Evolutionary conservation across 176 grass and related monocot species (phyloP).

Genomic region (Triticum urartu): DNA sequence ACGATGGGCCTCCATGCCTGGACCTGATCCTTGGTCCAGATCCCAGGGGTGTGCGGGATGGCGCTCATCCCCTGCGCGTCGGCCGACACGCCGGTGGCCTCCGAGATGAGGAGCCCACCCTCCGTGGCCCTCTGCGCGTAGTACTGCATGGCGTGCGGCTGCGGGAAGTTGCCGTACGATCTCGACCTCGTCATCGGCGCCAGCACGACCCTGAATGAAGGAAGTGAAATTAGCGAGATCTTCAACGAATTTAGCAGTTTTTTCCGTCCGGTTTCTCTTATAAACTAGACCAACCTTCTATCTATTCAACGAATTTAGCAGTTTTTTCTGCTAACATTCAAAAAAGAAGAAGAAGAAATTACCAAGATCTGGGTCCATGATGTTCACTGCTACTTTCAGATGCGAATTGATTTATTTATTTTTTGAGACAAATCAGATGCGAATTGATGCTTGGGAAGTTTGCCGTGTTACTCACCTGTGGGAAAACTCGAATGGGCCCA

Average conservation of each 20-base stretch:
- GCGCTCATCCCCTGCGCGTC: slow-evolving; percentile 31
- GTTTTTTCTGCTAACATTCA: too few species aligned
- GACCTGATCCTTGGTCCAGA: slow-evolving; percentile 67
- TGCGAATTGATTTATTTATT: too few species aligned
- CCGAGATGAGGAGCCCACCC: slow-evolving; percentile 56
- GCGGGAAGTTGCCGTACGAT: slow-evolving; percentile 58
- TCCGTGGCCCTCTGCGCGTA: slow-evolving; percentile 57
- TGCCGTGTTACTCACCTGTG: slow-evolving; percentile 29
- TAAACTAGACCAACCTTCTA: too few species aligned
- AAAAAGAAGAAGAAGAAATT: too few species aligned
- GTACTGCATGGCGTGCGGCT: slow-evolving; percentile 47
- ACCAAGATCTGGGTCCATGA: too few species aligned
- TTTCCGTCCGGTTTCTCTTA: too few species aligned
- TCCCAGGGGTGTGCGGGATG: slow-evolving; percentile 44
- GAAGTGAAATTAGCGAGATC: background rate
- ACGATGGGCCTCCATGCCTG: slow-evolving; percentile 74
- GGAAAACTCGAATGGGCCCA: slow-evolving; percentile 45
- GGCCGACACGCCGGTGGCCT: slow-evolving; percentile 57
- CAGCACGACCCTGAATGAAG: slow-evolving; percentile 47
- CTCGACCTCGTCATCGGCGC: slow-evolving; percentile 61
- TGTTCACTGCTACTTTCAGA: background rate
- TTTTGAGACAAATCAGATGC: background rate
- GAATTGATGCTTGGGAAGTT: background rate
- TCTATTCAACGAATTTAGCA: too few species aligned
- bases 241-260: too few species aligned